Evolutionary conservation across 371 early-diverging fungal genomes (phyloP).

Genomic region (Encephalitozoon intestinalis): DNA sequence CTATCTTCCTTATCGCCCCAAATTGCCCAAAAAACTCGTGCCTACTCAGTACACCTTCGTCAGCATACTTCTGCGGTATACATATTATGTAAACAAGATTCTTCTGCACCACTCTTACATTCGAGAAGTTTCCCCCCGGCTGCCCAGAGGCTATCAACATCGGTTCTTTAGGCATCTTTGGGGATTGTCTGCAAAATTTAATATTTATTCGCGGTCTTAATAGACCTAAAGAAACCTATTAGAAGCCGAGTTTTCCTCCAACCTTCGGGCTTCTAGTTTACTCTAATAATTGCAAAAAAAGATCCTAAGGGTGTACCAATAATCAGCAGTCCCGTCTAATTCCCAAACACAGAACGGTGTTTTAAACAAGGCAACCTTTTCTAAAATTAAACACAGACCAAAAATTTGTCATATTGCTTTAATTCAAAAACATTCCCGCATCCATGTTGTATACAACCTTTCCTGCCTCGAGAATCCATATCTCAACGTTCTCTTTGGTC

Average conservation of each 20-base stretch:
- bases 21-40: slow-evolving; percentile 62
- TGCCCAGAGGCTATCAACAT: slow-evolving; percentile 1
- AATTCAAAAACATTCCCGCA: slow-evolving; percentile 21
- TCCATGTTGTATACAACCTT: not conserved
- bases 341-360: not conserved
- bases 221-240: not conserved
- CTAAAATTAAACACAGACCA: not conserved
- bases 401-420: not conserved
- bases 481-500: slow-evolving; percentile 34
- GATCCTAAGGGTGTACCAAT: not conserved
- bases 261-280: not conserved
- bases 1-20: slow-evolving; percentile 61
- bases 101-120: slow-evolving; percentile 60
- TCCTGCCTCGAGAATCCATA: slow-evolving; percentile 33
- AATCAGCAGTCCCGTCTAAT: not conserved
- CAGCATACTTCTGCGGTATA: slow-evolving; percentile 58
- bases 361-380: not conserved
- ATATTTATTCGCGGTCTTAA: not conserved
- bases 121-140: slow-evolving; percentile 9
- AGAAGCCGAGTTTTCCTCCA: not conserved
- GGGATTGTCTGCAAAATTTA: not conserved
- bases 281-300: not conserved
- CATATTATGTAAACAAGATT: slow-evolving; percentile 61
- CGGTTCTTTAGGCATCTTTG: not conserved
- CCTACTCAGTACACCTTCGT: slow-evolving; percentile 54